Conservation (phyloP, 1,139 yeast genomes). For the Suhomyces choctaworum region DNA sequence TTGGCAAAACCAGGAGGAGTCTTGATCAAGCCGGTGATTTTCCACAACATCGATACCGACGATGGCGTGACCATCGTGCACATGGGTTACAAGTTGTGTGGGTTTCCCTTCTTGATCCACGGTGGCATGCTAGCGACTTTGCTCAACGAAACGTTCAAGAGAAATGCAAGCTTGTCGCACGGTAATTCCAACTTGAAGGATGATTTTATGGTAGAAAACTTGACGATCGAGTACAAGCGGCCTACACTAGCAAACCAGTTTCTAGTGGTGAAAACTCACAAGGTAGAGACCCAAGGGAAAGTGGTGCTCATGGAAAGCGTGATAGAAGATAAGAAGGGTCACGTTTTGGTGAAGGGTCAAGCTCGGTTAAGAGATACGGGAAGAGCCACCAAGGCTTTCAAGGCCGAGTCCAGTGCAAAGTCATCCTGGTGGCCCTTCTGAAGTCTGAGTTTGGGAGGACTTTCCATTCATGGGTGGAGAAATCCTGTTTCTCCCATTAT, state of each 20-base stretch:
- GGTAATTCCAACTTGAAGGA: slow-evolving; percentile 35
- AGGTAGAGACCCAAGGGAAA: slow-evolving; percentile 29
- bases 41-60: slow-evolving; percentile 55
- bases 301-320: slow-evolving; percentile 30
- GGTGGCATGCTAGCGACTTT: slow-evolving; percentile 89
- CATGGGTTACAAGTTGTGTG: slow-evolving; percentile 76
- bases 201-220: slow-evolving; percentile 48
- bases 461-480: no score
- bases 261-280: slow-evolving; percentile 59
- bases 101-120: slow-evolving; percentile 84
- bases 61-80: slow-evolving; percentile 72
- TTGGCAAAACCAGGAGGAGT: slow-evolving; percentile 71
- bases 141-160: slow-evolving; percentile 69
- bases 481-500: no score
- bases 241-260: slow-evolving; percentile 86
- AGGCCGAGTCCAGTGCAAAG: slow-evolving; percentile 1
- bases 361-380: slow-evolving; percentile 45
- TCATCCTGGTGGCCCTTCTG: no score
- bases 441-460: no score
- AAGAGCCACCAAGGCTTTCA: slow-evolving; percentile 23
- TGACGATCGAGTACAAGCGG: slow-evolving; percentile 59
- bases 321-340: slow-evolving; percentile 39
- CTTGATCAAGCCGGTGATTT: slow-evolving; percentile 69
- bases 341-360: slow-evolving; percentile 36
- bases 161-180: slow-evolving; percentile 51